Percentiles rank a stretch among this genome's conserved stretches.
Conservation (phyloP, 371 early-diverging fungal species). For the Rhizomucor miehei region DNA sequence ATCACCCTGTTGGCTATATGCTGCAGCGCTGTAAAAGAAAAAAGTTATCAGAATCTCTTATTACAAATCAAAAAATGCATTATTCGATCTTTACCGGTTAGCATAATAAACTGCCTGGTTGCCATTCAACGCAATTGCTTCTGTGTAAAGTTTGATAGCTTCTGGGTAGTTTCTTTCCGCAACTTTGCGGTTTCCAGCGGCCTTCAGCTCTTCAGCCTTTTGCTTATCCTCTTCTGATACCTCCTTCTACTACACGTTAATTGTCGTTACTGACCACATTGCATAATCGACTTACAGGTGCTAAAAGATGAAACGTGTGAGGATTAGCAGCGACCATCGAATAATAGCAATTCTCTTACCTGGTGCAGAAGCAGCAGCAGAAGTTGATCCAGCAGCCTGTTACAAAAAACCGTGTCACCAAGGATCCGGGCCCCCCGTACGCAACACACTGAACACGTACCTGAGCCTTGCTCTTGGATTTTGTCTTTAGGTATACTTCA, state of each 20-base stretch:
- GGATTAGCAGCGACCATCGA: background rate
- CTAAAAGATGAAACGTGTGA: background rate
- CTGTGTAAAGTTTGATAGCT: constrained; percentile 85
- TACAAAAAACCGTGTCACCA: background rate
- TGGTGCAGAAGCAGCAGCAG: constrained; percentile 16
- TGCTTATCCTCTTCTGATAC: constrained; percentile 61
- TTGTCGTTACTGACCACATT: background rate
- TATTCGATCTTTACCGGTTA: constrained; percentile 68
- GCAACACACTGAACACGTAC: constrained; percentile 3
- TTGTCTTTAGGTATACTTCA: constrained; percentile 86
- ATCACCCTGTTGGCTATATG: constrained; percentile 85
- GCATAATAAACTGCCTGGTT: constrained; percentile 91
- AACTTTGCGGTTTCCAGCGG: constrained; percentile 80
- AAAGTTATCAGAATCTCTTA: background rate
- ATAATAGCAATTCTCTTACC: constrained; percentile 15
- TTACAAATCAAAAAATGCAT: background rate
- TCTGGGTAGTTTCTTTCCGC: constrained; percentile 77
- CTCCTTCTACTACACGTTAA: constrained; percentile 10
- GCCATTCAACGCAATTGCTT: constrained; percentile 84
- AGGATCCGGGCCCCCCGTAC: no score
- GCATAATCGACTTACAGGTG: background rate
- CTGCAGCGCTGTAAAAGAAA: constrained; percentile 94
- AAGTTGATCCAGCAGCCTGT: constrained; percentile 7
- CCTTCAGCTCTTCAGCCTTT: constrained; percentile 86
- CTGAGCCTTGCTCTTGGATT: constrained; percentile 51